These are phyloP conservation scores for Wickerhamomyces ciferrii DNA, from an alignment of 805 yeast genomes.

Conservation along the genomic window DNA sequence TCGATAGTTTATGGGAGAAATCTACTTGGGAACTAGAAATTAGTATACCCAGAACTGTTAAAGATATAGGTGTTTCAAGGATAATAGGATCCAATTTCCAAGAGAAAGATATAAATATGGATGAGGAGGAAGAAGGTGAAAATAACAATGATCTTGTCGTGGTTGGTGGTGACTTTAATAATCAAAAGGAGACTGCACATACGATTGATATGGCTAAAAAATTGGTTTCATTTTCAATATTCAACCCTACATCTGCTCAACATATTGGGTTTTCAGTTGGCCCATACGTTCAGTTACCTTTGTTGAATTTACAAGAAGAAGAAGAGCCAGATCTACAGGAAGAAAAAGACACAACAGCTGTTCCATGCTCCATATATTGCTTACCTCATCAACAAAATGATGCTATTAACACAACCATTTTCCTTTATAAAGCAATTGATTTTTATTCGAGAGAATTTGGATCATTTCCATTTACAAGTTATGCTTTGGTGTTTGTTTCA, in stretches of 20 bases:
- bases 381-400: constrained; percentile 52
- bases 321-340: constrained; percentile 23
- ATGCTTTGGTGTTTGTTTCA: constrained; percentile 68
- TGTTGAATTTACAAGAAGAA: constrained; percentile 39
- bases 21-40: constrained; percentile 90
- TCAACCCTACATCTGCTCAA: constrained; percentile 87
- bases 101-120: constrained; percentile 21
- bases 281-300: constrained; percentile 62
- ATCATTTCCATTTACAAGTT: constrained; percentile 85
- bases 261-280: constrained; percentile 96
- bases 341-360: constrained; percentile 33
- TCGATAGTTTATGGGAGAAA: constrained; percentile 82
- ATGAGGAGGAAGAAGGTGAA: constrained; percentile 24
- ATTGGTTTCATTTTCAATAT: constrained; percentile 63
- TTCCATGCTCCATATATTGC: constrained; percentile 58
- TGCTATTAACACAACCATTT: constrained; percentile 68
- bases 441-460: constrained; percentile 85
- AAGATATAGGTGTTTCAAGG: constrained; percentile 49
- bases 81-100: constrained; percentile 22
- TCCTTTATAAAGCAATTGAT: constrained; percentile 74
- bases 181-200: constrained; percentile 67
- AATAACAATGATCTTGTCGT: constrained; percentile 49
- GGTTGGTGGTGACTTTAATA: constrained; percentile 65
- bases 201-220: constrained; percentile 72
- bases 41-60: constrained; percentile 75